Evolutionary conservation across 441 rosid species (phyloP).

Genomic region (Pelargonium cotyledonis): DNA sequence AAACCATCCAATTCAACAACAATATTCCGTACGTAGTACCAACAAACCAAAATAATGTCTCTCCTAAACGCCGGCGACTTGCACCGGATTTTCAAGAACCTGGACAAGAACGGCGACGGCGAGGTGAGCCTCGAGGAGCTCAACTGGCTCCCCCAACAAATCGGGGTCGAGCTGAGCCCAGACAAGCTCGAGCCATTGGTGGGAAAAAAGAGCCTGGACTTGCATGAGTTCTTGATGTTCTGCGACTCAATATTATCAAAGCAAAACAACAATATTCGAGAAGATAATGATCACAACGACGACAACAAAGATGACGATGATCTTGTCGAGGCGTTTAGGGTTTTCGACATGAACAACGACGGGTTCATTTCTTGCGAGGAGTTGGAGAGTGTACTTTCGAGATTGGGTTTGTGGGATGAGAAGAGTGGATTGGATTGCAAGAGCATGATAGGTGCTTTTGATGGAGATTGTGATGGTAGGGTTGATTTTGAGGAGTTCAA

Average conservation of each 20-base stretch:
- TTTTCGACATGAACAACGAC: constrained; percentile 63
- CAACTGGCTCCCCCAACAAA: constrained; percentile 51
- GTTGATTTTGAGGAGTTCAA: constrained; percentile 77
- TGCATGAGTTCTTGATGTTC: constrained; percentile 53
- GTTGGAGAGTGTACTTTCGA: constrained; percentile 49
- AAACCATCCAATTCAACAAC: no score
- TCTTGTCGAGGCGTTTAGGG: constrained; percentile 51
- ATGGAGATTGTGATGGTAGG: constrained; percentile 56
- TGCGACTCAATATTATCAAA: constrained; percentile 32
- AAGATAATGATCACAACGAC: background rate
- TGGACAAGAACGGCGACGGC: constrained; percentile 68
- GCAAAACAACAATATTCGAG: background rate
- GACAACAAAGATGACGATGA: constrained; percentile 22
- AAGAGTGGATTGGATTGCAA: constrained; percentile 44
- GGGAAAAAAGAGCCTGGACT: constrained; percentile 48
- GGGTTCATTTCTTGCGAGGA: constrained; percentile 70
- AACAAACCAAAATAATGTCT: constrained; percentile 17
- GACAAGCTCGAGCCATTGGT: constrained; percentile 49
- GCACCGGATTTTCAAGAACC: constrained; percentile 46
- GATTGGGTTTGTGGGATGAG: constrained; percentile 72
- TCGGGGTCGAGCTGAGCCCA: constrained; percentile 29
- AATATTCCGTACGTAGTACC: no score
- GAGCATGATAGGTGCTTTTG: constrained; percentile 54
- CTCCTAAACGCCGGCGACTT: constrained; percentile 39
- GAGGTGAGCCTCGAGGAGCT: constrained; percentile 60